Evolutionary conservation across 768 basidiomycete species (phyloP).

Genomic region (Boletus rubroflammeus): DNA sequence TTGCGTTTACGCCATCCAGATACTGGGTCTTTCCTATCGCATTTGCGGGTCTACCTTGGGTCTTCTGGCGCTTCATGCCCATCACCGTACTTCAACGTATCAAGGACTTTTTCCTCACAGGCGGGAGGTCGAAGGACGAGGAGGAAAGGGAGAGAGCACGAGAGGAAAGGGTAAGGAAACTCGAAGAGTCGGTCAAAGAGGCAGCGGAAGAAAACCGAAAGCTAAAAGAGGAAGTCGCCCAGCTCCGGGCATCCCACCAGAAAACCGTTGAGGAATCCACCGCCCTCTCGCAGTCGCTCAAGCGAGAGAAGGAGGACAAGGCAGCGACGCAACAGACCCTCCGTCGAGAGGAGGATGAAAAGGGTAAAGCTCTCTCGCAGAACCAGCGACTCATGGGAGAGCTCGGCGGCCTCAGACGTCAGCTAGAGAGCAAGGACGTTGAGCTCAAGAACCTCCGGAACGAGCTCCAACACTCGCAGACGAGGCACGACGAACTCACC

Average conservation of each 20-base stretch:
- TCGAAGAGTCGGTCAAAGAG: constrained; percentile 8
- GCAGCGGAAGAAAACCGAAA: constrained; percentile 14
- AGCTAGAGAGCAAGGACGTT: constrained; percentile 20
- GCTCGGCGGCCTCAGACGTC: constrained; percentile 15
- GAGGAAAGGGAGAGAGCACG: constrained; percentile 16
- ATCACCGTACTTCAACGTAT: neutral
- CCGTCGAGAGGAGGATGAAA: constrained; percentile 23
- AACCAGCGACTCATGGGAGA: constrained; percentile 18
- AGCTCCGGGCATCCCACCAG: constrained; percentile 7
- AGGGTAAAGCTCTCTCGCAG: constrained; percentile 4
- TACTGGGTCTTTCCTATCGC: constrained; percentile 28
- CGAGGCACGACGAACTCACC: constrained; percentile 27
- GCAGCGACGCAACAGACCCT: constrained; percentile 13
- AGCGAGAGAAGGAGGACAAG: constrained; percentile 19
- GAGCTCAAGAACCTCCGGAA: constrained; percentile 26
- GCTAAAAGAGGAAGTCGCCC: constrained; percentile 18
- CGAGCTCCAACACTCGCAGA: constrained; percentile 26
- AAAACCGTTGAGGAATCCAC: constrained; percentile 9
- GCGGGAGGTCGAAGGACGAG: constrained; percentile 17
- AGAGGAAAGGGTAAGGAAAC: constrained; percentile 15
- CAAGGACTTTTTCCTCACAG: neutral
- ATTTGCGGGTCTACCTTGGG: constrained; percentile 26
- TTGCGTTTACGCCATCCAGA: constrained; percentile 26
- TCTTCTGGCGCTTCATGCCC: constrained; percentile 19
- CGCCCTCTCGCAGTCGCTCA: constrained; percentile 16